Evolutionary conservation across 2,329 filamentous ascomycete species (phyloP).

Genomic region (Colletotrichum sojae): DNA sequence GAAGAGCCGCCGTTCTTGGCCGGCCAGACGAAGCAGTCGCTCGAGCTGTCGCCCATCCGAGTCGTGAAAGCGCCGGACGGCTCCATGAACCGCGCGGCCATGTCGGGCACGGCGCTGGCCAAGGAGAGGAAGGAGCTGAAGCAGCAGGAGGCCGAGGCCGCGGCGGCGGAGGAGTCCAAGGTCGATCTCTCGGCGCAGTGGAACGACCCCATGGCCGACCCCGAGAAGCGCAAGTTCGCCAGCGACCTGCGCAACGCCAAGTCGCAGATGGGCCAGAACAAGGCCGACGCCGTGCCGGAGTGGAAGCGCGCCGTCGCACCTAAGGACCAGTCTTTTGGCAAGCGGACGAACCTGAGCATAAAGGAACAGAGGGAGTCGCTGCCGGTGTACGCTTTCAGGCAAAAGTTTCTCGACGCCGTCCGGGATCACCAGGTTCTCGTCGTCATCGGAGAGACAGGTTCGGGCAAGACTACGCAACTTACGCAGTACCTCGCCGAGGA

Average conservation of each 20-base stretch:
- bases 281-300: constrained; percentile 83
- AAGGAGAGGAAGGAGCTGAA: constrained; percentile 92
- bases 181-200: constrained; percentile 92
- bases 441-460: constrained; percentile 97
- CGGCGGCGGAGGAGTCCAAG: constrained; percentile 79
- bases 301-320: constrained; percentile 90
- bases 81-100: constrained; percentile 96
- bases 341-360: constrained; percentile 90
- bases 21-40: constrained; percentile 95
- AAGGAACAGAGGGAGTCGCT: constrained; percentile 93
- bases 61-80: constrained; percentile 98
- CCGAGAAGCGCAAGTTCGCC: constrained; percentile 89
- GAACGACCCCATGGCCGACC: constrained; percentile 95
- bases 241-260: constrained; percentile 83
- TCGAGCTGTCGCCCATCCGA: constrained; percentile 94
- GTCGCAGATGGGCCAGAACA: constrained; percentile 61
- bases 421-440: constrained; percentile 91
- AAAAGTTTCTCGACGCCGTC: constrained; percentile 89
- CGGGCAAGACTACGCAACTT: constrained; percentile 96
- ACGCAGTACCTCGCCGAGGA: constrained; percentile 96
- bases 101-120: constrained; percentile 89
- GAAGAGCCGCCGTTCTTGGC: constrained; percentile 97
- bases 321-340: constrained; percentile 86
- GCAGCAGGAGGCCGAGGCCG: constrained; percentile 88
- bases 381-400: constrained; percentile 90